Percentiles rank a stretch among this genome's conserved stretches.
Evolutionary conservation across 768 basidiomycete genomes (phyloP).

Genomic region (Psilocybe azurescens): DNA sequence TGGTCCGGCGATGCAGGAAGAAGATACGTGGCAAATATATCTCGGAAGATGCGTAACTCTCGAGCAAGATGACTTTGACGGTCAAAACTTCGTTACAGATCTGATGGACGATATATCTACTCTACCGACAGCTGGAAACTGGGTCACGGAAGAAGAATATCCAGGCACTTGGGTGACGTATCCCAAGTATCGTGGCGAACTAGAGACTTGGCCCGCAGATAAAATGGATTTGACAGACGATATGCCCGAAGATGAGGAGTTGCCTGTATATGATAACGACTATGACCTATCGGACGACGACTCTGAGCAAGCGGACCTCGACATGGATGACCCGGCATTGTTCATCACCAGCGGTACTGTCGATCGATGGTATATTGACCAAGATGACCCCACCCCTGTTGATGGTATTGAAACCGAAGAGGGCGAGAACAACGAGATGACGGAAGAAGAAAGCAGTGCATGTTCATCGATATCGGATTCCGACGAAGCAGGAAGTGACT

Average conservation of each 20-base stretch:
- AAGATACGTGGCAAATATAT: slow-evolving; percentile 44
- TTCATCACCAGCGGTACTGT: neutral
- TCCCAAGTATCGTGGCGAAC: neutral
- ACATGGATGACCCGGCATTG: slow-evolving; percentile 1
- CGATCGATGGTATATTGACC: neutral
- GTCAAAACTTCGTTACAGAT: neutral
- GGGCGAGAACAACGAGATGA: neutral
- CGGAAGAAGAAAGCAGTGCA: neutral
- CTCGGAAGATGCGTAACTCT: slow-evolving; percentile 41
- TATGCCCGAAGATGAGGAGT: neutral
- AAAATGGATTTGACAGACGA: neutral
- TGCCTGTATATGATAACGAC: neutral
- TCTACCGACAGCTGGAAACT: slow-evolving; percentile 25
- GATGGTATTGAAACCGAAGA: neutral
- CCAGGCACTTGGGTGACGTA: slow-evolving; percentile 39
- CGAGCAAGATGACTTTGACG: slow-evolving; percentile 24
- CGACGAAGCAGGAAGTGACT: slow-evolving; percentile 9
- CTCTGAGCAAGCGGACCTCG: neutral
- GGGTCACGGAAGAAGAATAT: slow-evolving; percentile 36
- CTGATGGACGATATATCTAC: slow-evolving; percentile 37
- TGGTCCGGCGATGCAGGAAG: slow-evolving; percentile 35
- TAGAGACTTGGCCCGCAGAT: neutral
- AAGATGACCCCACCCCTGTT: neutral
- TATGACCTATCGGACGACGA: slow-evolving; percentile 5
- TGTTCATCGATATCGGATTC: neutral